A percentile compares a stretch with the other conserved stretches of the same genome.
Evolutionary conservation across 2,329 filamentous ascomycete genomes (phyloP).

Genomic region (Alternaria hordeiaustralica): DNA sequence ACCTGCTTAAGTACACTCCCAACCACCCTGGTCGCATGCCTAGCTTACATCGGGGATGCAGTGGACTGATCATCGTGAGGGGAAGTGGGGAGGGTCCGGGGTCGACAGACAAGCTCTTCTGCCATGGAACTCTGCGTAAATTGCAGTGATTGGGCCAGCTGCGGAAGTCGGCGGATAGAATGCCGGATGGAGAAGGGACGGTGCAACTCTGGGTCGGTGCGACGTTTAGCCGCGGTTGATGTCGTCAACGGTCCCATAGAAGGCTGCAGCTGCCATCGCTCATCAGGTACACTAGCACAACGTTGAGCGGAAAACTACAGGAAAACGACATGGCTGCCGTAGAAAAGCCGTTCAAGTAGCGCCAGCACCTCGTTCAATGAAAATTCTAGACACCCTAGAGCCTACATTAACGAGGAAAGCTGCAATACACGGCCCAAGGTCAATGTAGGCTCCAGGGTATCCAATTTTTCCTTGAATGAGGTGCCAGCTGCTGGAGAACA

Average conservation of each 20-base stretch:
- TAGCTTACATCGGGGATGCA: slow-evolving; percentile 5
- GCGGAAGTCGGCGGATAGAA: neutral
- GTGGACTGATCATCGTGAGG: slow-evolving; percentile 14
- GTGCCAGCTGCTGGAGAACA: neutral
- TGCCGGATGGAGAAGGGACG: neutral
- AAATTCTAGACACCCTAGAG: neutral
- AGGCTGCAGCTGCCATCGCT: neutral
- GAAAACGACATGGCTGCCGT: neutral
- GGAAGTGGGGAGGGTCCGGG: slow-evolving; percentile 25
- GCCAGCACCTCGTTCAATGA: neutral
- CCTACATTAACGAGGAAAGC: neutral
- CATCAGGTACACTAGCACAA: neutral
- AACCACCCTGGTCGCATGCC: slow-evolving; percentile 3
- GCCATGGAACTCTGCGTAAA: slow-evolving; percentile 9
- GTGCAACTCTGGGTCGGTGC: neutral
- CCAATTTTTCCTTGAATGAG: neutral
- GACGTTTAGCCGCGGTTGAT: slow-evolving; percentile 3
- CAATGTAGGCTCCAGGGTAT: neutral
- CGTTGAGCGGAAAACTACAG: neutral
- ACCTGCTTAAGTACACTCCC: slow-evolving; percentile 13
- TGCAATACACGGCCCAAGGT: neutral
- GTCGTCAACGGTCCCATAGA: neutral
- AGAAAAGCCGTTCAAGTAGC: neutral
- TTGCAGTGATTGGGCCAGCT: slow-evolving; percentile 11
- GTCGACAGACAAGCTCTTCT: slow-evolving; percentile 6